phyloP scores from a whole-genome alignment of 805 yeast genomes.

The Myxozyma mucilagina region DNA sequence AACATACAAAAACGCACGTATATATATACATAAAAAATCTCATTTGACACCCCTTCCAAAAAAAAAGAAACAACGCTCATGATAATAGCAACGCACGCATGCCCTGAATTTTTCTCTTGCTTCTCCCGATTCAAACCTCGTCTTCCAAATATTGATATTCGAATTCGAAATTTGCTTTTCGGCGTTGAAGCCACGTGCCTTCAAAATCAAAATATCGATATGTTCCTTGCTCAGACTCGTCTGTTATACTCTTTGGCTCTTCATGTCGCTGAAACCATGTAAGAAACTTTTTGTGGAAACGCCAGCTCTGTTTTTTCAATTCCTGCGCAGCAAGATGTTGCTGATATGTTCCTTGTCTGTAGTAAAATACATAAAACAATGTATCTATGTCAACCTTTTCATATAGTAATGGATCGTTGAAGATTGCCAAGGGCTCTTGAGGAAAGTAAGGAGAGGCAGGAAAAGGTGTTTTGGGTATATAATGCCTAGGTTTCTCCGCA shows the following conservation, averaged over 20 bases:
- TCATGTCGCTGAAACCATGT: slow-evolving; percentile 81
- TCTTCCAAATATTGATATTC: slow-evolving; percentile 49
- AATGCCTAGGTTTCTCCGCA: slow-evolving; percentile 77
- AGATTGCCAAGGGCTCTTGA: slow-evolving; percentile 60
- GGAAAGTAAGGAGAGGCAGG: slow-evolving; percentile 92
- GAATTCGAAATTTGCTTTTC: slow-evolving; percentile 59
- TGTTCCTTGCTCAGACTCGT: slow-evolving; percentile 49
- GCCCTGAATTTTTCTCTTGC: background rate
- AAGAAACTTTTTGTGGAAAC: slow-evolving; percentile 64
- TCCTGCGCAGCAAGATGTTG: slow-evolving; percentile 81
- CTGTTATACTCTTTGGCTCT: slow-evolving; percentile 47
- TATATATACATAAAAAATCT: background rate
- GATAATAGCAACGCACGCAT: background rate
- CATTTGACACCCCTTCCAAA: background rate
- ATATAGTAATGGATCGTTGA: slow-evolving; percentile 60
- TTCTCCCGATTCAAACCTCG: slow-evolving; percentile 32
- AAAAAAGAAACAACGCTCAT: background rate
- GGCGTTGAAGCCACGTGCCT: slow-evolving; percentile 62
- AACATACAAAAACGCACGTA: background rate
- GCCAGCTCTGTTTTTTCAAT: slow-evolving; percentile 78
- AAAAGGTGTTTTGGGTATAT: slow-evolving; percentile 77
- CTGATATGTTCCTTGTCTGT: slow-evolving; percentile 69
- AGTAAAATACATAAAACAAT: slow-evolving; percentile 87
- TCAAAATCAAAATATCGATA: slow-evolving; percentile 77
- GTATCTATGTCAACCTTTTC: slow-evolving; percentile 82